Conservation (phyloP, 345 rosid genomes). For the Punica granatum region DNA sequence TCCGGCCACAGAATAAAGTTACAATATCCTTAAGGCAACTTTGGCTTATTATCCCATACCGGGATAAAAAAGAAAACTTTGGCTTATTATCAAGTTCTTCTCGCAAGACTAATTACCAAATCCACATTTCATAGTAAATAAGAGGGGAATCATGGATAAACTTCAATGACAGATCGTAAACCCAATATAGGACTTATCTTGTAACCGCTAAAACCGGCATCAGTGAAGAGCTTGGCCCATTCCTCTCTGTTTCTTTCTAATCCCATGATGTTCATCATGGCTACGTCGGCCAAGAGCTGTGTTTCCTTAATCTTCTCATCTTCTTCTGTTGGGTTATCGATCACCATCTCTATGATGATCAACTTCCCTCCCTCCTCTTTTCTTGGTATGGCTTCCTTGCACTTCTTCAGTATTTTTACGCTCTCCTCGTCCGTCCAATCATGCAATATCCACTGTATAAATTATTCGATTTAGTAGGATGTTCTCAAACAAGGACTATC, state of each 20-base stretch:
- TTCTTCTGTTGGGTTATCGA: background rate
- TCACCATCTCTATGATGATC: conserved; percentile 7
- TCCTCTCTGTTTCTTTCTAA: conserved; percentile 22
- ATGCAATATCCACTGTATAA: conserved; percentile 7
- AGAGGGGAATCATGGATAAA: too few relatives aligned
- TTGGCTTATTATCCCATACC: too few relatives aligned
- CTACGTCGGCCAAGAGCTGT: conserved; percentile 15
- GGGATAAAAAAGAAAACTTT: too few relatives aligned
- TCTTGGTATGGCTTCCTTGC: background rate
- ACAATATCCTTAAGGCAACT: too few relatives aligned
- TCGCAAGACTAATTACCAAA: too few relatives aligned
- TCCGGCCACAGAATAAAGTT: too few relatives aligned
- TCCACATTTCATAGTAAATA: too few relatives aligned
- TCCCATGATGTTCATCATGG: conserved; percentile 12
- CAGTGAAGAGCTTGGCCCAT: conserved; percentile 21
- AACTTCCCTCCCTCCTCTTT: background rate
- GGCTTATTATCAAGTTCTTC: too few relatives aligned
- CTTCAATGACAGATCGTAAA: conserved; percentile 18
- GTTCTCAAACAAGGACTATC: too few relatives aligned
- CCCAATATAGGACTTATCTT: conserved; percentile 20
- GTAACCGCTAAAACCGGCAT: conserved; percentile 19
- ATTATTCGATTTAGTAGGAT: too few relatives aligned
- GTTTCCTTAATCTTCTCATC: conserved; percentile 5
- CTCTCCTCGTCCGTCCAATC: conserved; percentile 9
- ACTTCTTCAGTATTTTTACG: conserved; percentile 10